Evolutionary conservation across 345 rosid genomes (phyloP), one percentile per base, ranked within the genome.

Genomic region (Populus alba): DNA sequence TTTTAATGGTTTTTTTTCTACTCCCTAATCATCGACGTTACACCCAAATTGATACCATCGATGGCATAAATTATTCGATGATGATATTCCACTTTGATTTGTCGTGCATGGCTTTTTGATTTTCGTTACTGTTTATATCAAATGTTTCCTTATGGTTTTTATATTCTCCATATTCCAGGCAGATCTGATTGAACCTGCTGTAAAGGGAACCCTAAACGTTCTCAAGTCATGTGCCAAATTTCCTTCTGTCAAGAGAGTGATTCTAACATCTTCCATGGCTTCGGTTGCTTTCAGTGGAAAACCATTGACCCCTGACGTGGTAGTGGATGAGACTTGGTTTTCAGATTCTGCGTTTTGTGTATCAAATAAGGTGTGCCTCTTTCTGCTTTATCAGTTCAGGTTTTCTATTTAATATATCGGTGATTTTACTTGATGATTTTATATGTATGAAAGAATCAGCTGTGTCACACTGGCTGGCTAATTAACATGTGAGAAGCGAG

Each of bases 181-280:
- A 22, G 39, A 77, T 12, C 6, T 69, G 6, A 69, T 77, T 1
- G 75, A 77, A 17, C 80, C 80, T 70, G 80, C 80, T 3, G 27
- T 77, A 22, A 70, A 70, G 16, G 80, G 80, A 41, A 77, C 80
- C 6, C 49, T 70, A 6, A 77, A 77, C 41, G 80, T 77, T 41
- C 80, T 77, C 62, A 77, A 6, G 53, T 69, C 74, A 23, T 77
- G 80, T 43, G 10, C 68, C 0, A 77, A 59, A 70, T 57, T 27
- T 13, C 61, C 15, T 39, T 77, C 74, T 27, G 25, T 77, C 33
- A 77, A 59, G 27, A 27, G 74, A 15, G 80, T 70, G 74, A 49
- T 77, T 57, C 7, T 77, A 77, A 70, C 80, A 17, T 77, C 80
- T 22, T 77, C 80, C 15, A 18, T 43, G 16, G 68, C 69, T 6